phyloP scores from a whole-genome alignment of 208 protist species.

The Acanthamoeba divionensis region DNA sequence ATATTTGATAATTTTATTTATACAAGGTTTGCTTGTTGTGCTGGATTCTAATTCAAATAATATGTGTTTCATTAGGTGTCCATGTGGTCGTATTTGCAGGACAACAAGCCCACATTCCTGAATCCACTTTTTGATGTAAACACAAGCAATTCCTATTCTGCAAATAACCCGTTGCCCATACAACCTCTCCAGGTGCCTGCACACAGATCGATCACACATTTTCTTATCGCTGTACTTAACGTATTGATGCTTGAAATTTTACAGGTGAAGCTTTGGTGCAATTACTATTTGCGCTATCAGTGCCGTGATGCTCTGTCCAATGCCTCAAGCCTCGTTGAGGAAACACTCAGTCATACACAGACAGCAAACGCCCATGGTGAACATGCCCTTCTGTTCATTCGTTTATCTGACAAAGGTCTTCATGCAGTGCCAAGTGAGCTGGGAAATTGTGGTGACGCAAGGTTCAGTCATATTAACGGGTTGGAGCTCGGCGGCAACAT shows the following conservation, averaged over 20 bases:
- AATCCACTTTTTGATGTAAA: not conserved
- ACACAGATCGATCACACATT: too few relatives aligned
- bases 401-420: constrained; percentile 25
- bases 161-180: not conserved
- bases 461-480: not conserved
- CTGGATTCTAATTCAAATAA: too few relatives aligned
- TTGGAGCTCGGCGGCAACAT: constrained; percentile 12
- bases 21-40: too few relatives aligned
- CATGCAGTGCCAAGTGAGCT: not conserved
- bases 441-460: not conserved
- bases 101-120: not conserved
- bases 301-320: not conserved
- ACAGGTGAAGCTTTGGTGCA: not conserved
- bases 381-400: too few relatives aligned
- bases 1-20: not conserved
- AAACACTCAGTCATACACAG: not conserved
- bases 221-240: too few relatives aligned
- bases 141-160: not conserved
- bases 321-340: not conserved
- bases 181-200: not conserved
- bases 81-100: constrained; percentile 5
- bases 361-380: not conserved
- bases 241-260: not conserved
- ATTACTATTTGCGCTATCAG: constrained; percentile 4
- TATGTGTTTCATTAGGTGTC: not conserved